Evolutionary conservation across 495 filamentous ascomycete genomes (phyloP), one percentile per base, ranked within the genome.

Genomic region (Ascobolus immersus): DNA sequence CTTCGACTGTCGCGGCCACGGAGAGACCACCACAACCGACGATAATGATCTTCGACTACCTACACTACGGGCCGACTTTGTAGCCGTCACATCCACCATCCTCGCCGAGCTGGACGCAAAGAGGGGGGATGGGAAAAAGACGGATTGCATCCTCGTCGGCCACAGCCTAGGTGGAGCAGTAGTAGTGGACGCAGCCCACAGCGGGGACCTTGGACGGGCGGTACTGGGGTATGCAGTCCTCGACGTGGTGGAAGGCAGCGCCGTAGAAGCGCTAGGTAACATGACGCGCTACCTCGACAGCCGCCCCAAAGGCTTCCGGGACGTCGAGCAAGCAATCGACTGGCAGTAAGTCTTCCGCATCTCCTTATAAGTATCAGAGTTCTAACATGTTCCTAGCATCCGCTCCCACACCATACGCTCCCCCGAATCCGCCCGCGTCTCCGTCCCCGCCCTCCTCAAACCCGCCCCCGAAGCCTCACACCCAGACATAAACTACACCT

Each of bases 141-240:
- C 86, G 2, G 67, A 73, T 27, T 52, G 86, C 9, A 53, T 93
- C 13, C 61, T 94, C 0, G 69, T 99, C 3, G 86, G 86, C n/a
- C 86, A 99, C 55, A 86, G 77, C 28, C 62, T 99, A 1, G 86
- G 86, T 20, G 86, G 89, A n/a, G 81, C 86, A 17, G 78, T 99
- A 2, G 74, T 93, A 13, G 84, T 77, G 3, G 68, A 93, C 40
- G 61, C 84, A 17, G 80, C 81, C 1, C 69, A 61, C 43, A 56
- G 55, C 9, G 69, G 67, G 5, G 53, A 56, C 34, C 52, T 91
- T 14, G 77, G 78, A 1, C 51, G 50, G 18, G 59, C 68, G 17
- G 45, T 93, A 4, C 53, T 94, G 10, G 89, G 79, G 10, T 90
- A 84, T 57, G 77, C 70, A 5, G 82, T 99, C 8, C 55, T 99